Conservation (phyloP, 805 yeast genomes). For the Lipomyces starkeyi region DNA sequence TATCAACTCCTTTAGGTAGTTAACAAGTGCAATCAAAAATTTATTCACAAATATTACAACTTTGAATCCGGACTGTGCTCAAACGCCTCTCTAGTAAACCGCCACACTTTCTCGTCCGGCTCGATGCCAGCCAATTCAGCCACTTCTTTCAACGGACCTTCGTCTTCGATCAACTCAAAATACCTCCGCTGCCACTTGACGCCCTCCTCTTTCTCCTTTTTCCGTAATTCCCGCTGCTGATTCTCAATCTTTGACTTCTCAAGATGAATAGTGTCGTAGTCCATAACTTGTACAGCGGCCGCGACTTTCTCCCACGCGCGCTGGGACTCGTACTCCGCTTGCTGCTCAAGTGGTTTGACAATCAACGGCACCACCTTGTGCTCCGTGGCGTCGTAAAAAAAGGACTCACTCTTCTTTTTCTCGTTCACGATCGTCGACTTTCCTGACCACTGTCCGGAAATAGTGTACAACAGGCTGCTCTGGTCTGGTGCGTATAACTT, state of each 20-base stretch:
- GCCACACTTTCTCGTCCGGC: constrained; percentile 41
- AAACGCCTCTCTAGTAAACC: constrained; percentile 40
- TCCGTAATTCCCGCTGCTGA: constrained; percentile 81
- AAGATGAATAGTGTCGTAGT: constrained; percentile 73
- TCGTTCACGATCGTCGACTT: constrained; percentile 69
- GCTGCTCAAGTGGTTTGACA: constrained; percentile 84
- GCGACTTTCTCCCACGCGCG: constrained; percentile 92
- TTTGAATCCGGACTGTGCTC: constrained; percentile 40
- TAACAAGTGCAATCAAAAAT: neutral
- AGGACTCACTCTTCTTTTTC: constrained; percentile 48
- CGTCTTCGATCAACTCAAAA: constrained; percentile 58
- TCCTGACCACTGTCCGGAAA: constrained; percentile 93
- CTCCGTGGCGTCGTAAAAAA: constrained; percentile 46
- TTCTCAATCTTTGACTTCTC: constrained; percentile 83
- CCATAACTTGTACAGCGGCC: constrained; percentile 76
- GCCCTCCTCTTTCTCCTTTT: constrained; percentile 69
- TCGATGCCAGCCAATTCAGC: constrained; percentile 29
- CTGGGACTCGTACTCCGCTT: constrained; percentile 81
- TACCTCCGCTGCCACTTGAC: constrained; percentile 78
- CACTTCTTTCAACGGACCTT: constrained; percentile 23
- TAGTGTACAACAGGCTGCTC: constrained; percentile 68
- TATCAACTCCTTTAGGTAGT: neutral
- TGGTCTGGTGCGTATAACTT: constrained; percentile 62
- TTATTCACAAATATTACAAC: constrained; percentile 10
- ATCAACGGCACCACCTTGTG: constrained; percentile 59